Base-by-base conservation (phyloP, 23 red algal genomes). In the Gracilaria domingensis region DNA sequence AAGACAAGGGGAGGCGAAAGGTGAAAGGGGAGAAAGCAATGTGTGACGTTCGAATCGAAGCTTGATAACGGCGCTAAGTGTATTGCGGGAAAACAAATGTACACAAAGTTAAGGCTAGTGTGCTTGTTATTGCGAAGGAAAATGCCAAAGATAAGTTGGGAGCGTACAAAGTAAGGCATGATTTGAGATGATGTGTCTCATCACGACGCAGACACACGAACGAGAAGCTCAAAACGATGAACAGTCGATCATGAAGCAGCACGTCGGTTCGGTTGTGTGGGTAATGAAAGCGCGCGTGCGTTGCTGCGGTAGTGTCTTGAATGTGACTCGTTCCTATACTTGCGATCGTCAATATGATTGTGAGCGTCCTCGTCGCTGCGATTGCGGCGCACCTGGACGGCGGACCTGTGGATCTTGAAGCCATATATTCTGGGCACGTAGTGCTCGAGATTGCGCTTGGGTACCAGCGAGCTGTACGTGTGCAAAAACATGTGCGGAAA, bases 401-500 rank as follows among this genome's bases (percentile, higher is more conserved):
- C 83, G 16, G 83, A 78, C 23, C 34, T 35, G 74, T 93, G 91
- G 26, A 98, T 91, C 59, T 93, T 93, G 71, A 98, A 98, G 44
- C 97, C 97, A 30, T 88, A 98, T 66, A 98, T 96, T 59, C 97
- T 81, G 23, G 97, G 97, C 17, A 95, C 89, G 55, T 98, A 98
- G 23, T 75, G 75, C 24, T 95, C 93, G 33, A 42, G 77, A 54
- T 98, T 98, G 37, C 97, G 82, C 44, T 83, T 78, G 12, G 97
- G 93, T 20, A 98, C 93, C 49, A 94, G 79, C 26, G 93, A 73
- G 25, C 70, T 82, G 80, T 98, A 95, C 11, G 93, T 96, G 47
- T 98, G 97, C 80, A 98, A 66, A 76, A 98, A 98, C 53, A 98
- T 91, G 75, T 98, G 97, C 8, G 97, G 91, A 90, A 98, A 98